Percentiles rank a stretch among this genome's conserved stretches.
These are phyloP conservation scores for Colletotrichum sp. DNA, from an alignment of 2,329 filamentous ascomycete species.

Conservation along the genomic window DNA sequence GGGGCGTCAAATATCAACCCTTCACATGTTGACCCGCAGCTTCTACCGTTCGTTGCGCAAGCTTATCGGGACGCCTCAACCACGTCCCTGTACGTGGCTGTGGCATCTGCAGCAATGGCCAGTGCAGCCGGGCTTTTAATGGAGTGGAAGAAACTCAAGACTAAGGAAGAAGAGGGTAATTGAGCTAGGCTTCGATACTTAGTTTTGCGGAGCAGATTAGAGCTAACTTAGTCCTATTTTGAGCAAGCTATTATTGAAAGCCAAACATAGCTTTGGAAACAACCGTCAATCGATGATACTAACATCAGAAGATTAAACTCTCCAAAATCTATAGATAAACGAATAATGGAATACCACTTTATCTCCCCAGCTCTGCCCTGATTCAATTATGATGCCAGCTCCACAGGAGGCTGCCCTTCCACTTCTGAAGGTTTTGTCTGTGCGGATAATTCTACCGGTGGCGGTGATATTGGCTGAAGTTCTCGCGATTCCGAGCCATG, in stretches of 20 bases:
- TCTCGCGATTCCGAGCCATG: background rate
- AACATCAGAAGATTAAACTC: fast-evolving
- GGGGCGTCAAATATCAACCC: background rate
- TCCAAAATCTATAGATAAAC: background rate
- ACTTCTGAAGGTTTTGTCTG: background rate
- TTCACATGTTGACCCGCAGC: background rate
- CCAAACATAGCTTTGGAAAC: fast-evolving
- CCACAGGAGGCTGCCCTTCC: background rate
- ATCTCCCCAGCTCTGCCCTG: background rate
- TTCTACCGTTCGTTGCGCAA: background rate
- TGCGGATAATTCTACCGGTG: background rate
- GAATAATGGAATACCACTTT: too few relatives aligned
- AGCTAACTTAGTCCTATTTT: background rate
- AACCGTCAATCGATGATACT: fast-evolving
- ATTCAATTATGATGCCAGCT: background rate
- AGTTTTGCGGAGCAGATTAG: too few relatives aligned
- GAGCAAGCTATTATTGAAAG: background rate
- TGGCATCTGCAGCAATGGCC: background rate
- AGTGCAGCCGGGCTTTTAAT: background rate
- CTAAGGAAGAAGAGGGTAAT: background rate
- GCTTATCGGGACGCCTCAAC: background rate
- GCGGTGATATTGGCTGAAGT: background rate
- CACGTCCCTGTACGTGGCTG: background rate
- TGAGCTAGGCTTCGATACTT: too few relatives aligned
- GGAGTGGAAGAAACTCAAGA: background rate